These are phyloP conservation scores for Ceraceosorus bombacis DNA, from an alignment of 1,284 basidiomycete genomes.

Conservation along the genomic window DNA sequence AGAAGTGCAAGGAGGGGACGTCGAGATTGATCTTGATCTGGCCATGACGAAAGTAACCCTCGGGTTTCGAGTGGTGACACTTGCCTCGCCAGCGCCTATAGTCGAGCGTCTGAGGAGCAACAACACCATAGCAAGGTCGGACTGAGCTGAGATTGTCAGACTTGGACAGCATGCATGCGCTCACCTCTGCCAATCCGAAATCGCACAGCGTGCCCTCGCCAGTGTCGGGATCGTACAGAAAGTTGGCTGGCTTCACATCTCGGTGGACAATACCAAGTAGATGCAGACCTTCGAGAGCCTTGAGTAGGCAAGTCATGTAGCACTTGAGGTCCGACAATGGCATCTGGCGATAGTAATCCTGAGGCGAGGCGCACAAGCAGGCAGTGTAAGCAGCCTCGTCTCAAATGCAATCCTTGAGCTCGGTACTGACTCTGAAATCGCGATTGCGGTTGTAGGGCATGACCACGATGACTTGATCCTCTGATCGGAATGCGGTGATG, in stretches of 20 bases:
- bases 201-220: conserved; percentile 84
- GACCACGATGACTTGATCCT: conserved; percentile 86
- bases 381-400: neutral
- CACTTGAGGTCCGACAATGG: conserved; percentile 68
- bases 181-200: conserved; percentile 64
- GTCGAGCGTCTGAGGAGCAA: conserved; percentile 27
- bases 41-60: conserved; percentile 33
- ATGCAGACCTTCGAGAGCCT: conserved; percentile 82
- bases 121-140: neutral
- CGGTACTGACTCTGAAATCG: conserved; percentile 72
- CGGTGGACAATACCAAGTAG: conserved; percentile 84
- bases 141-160: neutral
- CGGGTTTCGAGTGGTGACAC: conserved; percentile 44
- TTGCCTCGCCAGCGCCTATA: conserved; percentile 41
- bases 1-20: conserved; percentile 33
- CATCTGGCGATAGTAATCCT: conserved; percentile 57
- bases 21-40: conserved; percentile 32
- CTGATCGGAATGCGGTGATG: conserved; percentile 83
- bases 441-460: conserved; percentile 90
- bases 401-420: neutral
- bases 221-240: conserved; percentile 80
- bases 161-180: neutral
- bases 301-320: conserved; percentile 86
- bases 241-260: conserved; percentile 97
- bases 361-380: neutral